Evolutionary conservation across 2,329 filamentous ascomycete genomes (phyloP).

Genomic region (Penicillium sp.): DNA sequence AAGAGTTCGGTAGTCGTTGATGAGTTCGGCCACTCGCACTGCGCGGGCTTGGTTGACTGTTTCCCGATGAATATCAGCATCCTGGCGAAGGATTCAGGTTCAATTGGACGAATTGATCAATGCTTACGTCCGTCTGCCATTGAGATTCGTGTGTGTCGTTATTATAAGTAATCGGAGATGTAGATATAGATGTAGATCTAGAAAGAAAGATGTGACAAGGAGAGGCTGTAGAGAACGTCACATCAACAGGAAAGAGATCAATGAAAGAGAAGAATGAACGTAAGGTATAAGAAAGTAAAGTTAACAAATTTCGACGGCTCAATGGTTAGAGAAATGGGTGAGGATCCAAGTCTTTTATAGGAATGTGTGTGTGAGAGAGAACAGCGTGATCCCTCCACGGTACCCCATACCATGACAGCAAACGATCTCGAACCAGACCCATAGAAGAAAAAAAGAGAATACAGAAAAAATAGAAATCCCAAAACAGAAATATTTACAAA

Average conservation of each 20-base stretch:
- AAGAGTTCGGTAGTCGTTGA: conserved; percentile 64
- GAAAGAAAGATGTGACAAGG: neutral
- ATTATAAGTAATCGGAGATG: conserved; percentile 12
- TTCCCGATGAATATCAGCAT: conserved; percentile 9
- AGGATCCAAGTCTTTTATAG: conserved; percentile 1
- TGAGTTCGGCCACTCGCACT: conserved; percentile 63
- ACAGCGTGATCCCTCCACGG: neutral
- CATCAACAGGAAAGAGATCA: neutral
- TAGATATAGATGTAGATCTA: neutral
- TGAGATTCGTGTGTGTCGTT: neutral
- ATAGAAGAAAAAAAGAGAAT: neutral
- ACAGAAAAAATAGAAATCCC: neutral
- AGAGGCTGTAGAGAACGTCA: neutral
- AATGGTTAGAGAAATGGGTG: neutral
- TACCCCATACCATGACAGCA: conserved; percentile 20
- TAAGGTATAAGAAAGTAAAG: neutral
- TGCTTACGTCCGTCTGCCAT: conserved; percentile 61
- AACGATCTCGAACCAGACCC: conserved; percentile 5
- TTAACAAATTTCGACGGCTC: neutral
- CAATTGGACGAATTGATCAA: neutral
- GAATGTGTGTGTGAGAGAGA: neutral
- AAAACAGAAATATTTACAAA: conserved; percentile 1
- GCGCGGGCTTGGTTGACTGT: conserved; percentile 65
- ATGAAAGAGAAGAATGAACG: neutral
- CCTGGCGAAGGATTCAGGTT: neutral